Base-by-base conservation (phyloP, 2,329 filamentous ascomycete species). In the Nigrograna mackinnonii region DNA sequence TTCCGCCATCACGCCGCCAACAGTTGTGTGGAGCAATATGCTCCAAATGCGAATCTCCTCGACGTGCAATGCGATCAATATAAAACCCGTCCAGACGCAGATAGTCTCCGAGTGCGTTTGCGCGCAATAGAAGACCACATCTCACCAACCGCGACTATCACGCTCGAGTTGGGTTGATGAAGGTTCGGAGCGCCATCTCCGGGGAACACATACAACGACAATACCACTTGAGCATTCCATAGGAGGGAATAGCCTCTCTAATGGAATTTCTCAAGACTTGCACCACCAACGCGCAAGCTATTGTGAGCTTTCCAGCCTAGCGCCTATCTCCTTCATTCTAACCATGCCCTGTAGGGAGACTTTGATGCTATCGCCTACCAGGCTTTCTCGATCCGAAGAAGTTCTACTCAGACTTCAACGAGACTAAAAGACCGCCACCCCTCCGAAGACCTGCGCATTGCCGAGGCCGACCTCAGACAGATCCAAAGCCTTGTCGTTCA, bases 261-360 rank as follows among this genome's bases (percentile, higher is more conserved):
- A 67, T 68, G 64, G 62, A 68, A 62, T 64, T 66, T 64, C 58
- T 65, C 57, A 66, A 58, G 46, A 59, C 58, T 26, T 68, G 64
- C 50, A 52, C 44, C 44, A 67, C 66, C 26, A 69, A 67, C 60
- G 66, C 64, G 58, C 64, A 67, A 54, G 62, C 58, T 58, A 63
- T 69, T 51, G 64, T 67, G 48, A 37, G 60, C 49, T 5, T 16
- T 22, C n/a, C n/a, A n/a, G n/a, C n/a, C n/a, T n/a, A n/a, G n/a
- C n/a, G 2, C 12, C 16, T 11, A 20, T 13, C 6, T 32, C 17
- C 13, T 4, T 9, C 12, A 2, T n/a, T 6, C 22, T 12, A 2
- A 12, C 33, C 17, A 13, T 12, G 9, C 14, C 18, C n/a, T 30
- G 12, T 44, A 68, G 64, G 64, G 62, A 53, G 62, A 64, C 49